Conservation (phyloP, 257 asterid species). For the Solanum peruvianum region DNA sequence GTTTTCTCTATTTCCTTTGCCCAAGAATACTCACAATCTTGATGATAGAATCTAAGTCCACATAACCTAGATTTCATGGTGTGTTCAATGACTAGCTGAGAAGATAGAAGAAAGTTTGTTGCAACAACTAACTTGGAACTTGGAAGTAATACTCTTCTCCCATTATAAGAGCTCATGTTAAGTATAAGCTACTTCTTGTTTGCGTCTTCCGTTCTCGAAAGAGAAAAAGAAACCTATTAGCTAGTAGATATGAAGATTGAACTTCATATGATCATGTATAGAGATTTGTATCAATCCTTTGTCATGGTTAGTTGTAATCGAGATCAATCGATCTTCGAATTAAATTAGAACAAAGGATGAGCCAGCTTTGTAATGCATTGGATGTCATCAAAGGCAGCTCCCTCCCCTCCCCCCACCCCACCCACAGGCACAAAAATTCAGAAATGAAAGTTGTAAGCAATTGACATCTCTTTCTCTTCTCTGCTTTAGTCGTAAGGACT, state of each 20-base stretch:
- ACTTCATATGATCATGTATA: neutral
- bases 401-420: too few relatives aligned
- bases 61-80: neutral
- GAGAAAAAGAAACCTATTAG: neutral
- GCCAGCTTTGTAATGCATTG: too few relatives aligned
- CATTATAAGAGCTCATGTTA: neutral
- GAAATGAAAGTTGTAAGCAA: too few relatives aligned
- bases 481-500: too few relatives aligned
- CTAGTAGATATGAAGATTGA: neutral
- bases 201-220: neutral
- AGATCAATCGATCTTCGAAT: neutral
- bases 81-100: neutral
- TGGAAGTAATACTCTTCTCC: neutral
- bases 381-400: too few relatives aligned
- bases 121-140: neutral
- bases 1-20: neutral
- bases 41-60: neutral
- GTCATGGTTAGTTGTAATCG: neutral
- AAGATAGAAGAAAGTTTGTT: neutral
- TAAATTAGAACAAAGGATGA: too few relatives aligned
- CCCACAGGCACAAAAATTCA: too few relatives aligned
- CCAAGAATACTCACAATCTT: neutral
- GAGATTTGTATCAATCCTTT: neutral
- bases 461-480: too few relatives aligned
- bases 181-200: neutral